Evolutionary conservation across 2,329 filamentous ascomycete genomes (phyloP), one percentile per base, ranked within the genome.

Genomic region (Aspergillus neoniger): DNA sequence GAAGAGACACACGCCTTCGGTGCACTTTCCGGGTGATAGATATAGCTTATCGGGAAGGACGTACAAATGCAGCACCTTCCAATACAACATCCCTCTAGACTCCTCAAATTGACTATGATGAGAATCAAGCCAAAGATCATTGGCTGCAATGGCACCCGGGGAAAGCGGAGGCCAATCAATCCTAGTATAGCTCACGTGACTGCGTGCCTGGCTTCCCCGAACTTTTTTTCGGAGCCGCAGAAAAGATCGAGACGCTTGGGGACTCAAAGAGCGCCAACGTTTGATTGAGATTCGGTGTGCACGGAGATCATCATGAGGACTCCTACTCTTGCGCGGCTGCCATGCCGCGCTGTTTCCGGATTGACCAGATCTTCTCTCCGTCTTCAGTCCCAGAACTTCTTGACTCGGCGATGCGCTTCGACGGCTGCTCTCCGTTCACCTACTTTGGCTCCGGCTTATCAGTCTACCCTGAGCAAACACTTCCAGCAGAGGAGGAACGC

Each of bases 401-500:
- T 78, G 55, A 70, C 72, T 56, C 71, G 70, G 61, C 73, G 76
- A 76, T 80, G 74, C 70, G 73, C 72, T 50, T 77, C 75, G 5
- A 72, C 75, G 50, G 69, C 73, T 63, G 71, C 69, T 52, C 69
- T 75, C 68, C 70, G 75, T 69, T 68, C 70, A 55, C 67, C 71
- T 65, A 69, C 66, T 53, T 67, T 71, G 61, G 65, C 65, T 61
- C 71, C 70, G 64, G 64, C 70, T 63, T 73, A 72, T 67, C 75
- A 72, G 69, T 73, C 74, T 56, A 62, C 74, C 47, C 57, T 80
- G 61, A 76, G 72, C 65, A 72, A 70, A 64, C 72, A 73, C 69
- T 79, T 76, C 74, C 71, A 77, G 59, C 79, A 80, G 65, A 73
- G 74, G 58, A 72, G 80, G 58, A 74, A 77, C 70, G 73, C 76